Evolutionary conservation across 495 filamentous ascomycete species (phyloP), one percentile per base, ranked within the genome.

Genomic region (Lasiosphaeria miniovina): DNA sequence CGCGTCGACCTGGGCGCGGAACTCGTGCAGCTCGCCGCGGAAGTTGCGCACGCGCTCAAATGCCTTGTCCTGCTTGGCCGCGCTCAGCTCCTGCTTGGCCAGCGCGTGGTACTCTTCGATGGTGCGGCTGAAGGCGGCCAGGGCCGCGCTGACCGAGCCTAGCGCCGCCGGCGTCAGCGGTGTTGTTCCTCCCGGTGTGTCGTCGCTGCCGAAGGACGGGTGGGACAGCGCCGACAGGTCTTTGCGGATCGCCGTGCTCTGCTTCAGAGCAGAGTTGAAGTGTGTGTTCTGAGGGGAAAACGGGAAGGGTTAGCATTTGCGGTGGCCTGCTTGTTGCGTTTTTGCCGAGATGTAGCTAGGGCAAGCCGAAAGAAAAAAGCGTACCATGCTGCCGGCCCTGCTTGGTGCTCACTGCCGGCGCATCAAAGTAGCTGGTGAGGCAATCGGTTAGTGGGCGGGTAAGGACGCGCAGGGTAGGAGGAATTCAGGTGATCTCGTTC

Each of bases 211-310:
- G 32, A 78, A 68, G 10, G 84, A 82, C 10, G 84, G 80, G 61
- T 86, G 82, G 52, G 88, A 74, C 65, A 96, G 89, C 64, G 75
- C 76, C 64, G 90, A 84, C 54, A 97, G 86, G 73, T 96, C 91
- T 61, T 86, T 86, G 63, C 91, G 90, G 69, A 96, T 88, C 6
- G 90, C 82, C 57, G 89, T 91, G 49, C 88, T 90, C 78, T 97
- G 93, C 76, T 96, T 95, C 35, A 96, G 84, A 36, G 94, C 93
- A 15, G 91, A 93, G 75, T 97, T 97, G 84, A 96, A 97, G 61
- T 93, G 84, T 14, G 90, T 90, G 73, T 96, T 96, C 93, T 83
- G 56, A 0, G 33, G 10, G 15, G 10, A 6, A 52, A 10, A 2
- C 33, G 33, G 4, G 1, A 9, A 6, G 17, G 36, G 58, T 64